Conservation (phyloP, 2,329 filamentous ascomycete genomes). For the Curvularia lunata region DNA sequence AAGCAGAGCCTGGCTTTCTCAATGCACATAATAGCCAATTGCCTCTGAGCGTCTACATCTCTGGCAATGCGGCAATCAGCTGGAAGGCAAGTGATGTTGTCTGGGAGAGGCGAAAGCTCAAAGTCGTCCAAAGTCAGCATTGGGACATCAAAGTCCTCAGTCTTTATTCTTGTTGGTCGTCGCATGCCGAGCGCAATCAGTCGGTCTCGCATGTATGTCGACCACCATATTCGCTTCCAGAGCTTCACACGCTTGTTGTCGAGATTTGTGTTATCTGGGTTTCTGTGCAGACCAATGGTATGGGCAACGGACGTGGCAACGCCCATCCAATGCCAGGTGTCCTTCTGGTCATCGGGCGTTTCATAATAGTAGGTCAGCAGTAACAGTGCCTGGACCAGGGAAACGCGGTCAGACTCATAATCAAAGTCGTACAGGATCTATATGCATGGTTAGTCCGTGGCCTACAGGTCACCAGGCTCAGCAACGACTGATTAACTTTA, state of each 20-base stretch:
- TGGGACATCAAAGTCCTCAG: conserved; percentile 90
- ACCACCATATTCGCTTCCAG: conserved; percentile 99
- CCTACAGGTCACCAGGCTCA: conserved; percentile 1
- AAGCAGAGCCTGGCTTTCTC: conserved; percentile 89
- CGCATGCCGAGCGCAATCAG: conserved; percentile 93
- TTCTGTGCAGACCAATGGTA: conserved; percentile 89
- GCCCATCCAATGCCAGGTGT: conserved; percentile 99
- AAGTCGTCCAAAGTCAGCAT: conserved; percentile 88
- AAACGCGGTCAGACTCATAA: conserved; percentile 87
- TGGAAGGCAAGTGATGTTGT: conserved; percentile 71
- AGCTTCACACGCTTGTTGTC: conserved; percentile 74
- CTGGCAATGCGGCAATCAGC: conserved; percentile 73
- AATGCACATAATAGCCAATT: conserved; percentile 87
- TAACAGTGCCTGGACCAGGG: conserved; percentile 84
- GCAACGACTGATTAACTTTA: conserved; percentile 5
- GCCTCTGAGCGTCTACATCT: conserved; percentile 73
- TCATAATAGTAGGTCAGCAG: conserved; percentile 99
- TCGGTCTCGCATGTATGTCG: conserved; percentile 92
- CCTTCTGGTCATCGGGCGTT: conserved; percentile 94
- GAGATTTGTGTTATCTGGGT: conserved; percentile 80
- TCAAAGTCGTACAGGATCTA: conserved; percentile 93
- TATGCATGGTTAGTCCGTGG: conserved; percentile 21
- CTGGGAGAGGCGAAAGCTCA: conserved; percentile 72
- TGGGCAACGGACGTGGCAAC: conserved; percentile 91
- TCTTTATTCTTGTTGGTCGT: conserved; percentile 87